These are phyloP conservation scores for Kwoniella botswanensis DNA, from an alignment of 768 basidiomycete species.

Conservation along the genomic window DNA sequence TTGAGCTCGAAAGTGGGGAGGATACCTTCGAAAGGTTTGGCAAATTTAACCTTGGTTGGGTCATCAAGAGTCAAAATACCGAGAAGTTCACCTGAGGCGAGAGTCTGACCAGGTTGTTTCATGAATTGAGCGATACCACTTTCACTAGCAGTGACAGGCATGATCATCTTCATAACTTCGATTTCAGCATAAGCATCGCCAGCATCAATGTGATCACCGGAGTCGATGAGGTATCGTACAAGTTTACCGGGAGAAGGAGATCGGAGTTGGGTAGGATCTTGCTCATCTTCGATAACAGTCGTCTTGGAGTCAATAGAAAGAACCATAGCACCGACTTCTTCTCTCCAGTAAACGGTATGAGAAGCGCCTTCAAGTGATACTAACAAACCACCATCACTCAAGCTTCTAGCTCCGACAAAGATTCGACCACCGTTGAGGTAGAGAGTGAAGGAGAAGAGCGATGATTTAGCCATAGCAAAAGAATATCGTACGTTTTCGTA, in stretches of 20 bases:
- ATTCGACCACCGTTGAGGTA: conserved; percentile 95
- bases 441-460: conserved; percentile 85
- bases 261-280: conserved; percentile 95
- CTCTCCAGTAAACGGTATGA: conserved; percentile 97
- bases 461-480: conserved; percentile 92
- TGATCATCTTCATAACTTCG: conserved; percentile 99
- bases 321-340: conserved; percentile 88
- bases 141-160: conserved; percentile 93
- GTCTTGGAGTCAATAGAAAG: conserved; percentile 95
- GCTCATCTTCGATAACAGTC: conserved; percentile 98
- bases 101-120: conserved; percentile 96
- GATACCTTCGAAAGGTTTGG: conserved; percentile 95
- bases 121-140: conserved; percentile 93
- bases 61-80: conserved; percentile 96
- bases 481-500: conserved; percentile 94
- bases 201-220: conserved; percentile 94
- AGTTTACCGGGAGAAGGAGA: conserved; percentile 97
- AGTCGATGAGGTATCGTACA: conserved; percentile 90
- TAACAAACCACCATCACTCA: conserved; percentile 93
- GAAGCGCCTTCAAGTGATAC: conserved; percentile 89
- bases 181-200: conserved; percentile 98
- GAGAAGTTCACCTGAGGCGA: conserved; percentile 95
- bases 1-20: conserved; percentile 86
- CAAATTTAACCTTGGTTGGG: conserved; percentile 93
- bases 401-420: conserved; percentile 84